phyloP scores from a whole-genome alignment of 192 early-diverging fungal species.

The Linnemannia schmuckeri region DNA sequence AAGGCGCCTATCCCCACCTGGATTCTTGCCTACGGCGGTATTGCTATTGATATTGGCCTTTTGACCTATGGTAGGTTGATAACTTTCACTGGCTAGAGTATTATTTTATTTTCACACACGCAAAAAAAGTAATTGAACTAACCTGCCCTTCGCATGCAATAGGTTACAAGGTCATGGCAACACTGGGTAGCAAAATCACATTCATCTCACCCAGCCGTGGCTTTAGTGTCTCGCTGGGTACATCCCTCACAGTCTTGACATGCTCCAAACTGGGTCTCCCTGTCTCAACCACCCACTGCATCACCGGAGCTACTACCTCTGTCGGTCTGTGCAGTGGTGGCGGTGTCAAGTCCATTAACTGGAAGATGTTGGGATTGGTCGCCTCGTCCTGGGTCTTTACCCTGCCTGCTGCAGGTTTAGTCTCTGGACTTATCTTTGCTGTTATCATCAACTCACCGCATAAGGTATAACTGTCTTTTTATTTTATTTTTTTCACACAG shows the following conservation, averaged over 20 bases:
- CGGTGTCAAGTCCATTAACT: constrained; percentile 76
- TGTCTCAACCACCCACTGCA: constrained; percentile 93
- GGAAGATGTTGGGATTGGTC: constrained; percentile 75
- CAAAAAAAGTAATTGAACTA: neutral
- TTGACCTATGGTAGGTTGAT: constrained; percentile 62
- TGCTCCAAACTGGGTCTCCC: constrained; percentile 85
- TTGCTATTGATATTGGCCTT: constrained; percentile 83
- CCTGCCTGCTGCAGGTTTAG: constrained; percentile 77
- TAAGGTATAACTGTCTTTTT: neutral
- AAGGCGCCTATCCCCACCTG: constrained; percentile 77
- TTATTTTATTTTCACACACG: neutral
- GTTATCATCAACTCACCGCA: constrained; percentile 68
- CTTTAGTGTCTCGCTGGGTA: constrained; percentile 83
- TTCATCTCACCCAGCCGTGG: constrained; percentile 87
- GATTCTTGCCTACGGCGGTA: constrained; percentile 81
- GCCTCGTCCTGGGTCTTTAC: constrained; percentile 83
- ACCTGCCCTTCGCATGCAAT: neutral
- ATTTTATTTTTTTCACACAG: neutral
- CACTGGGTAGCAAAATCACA: constrained; percentile 86
- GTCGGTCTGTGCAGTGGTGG: constrained; percentile 81
- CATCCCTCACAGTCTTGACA: constrained; percentile 86
- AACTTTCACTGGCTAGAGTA: neutral
- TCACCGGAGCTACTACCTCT: constrained; percentile 80
- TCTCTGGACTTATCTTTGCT: constrained; percentile 76
- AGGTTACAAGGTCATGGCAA: constrained; percentile 82